These are phyloP conservation scores for Kwoniella bestiolae DNA, from an alignment of 768 basidiomycete genomes.

Conservation along the genomic window DNA sequence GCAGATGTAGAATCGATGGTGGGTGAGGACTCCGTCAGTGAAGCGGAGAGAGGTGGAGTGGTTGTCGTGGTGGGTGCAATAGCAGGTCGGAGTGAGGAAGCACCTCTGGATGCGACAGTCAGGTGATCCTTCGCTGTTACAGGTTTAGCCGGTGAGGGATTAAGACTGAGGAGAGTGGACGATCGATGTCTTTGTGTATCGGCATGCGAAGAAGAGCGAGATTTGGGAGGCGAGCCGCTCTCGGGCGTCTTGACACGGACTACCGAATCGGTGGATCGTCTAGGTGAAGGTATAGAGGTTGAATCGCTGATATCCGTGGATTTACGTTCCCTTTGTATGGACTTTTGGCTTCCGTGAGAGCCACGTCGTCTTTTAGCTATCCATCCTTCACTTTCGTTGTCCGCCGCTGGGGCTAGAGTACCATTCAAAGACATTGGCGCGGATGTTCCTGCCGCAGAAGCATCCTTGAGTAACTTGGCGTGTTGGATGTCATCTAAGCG, in stretches of 20 bases:
- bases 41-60: conserved; percentile 14
- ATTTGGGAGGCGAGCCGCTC: background rate
- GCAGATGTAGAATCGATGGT: background rate
- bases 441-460: conserved; percentile 42
- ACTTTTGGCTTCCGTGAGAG: conserved; percentile 11
- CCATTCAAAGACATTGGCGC: conserved; percentile 49
- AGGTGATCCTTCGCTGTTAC: conserved; percentile 46
- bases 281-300: conserved; percentile 15
- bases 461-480: conserved; percentile 50
- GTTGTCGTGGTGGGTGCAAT: conserved; percentile 15
- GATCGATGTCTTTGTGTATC: conserved; percentile 34
- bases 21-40: conserved; percentile 1
- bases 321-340: background rate
- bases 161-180: conserved; percentile 34
- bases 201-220: conserved; percentile 13
- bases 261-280: conserved; percentile 34
- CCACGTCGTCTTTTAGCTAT: conserved; percentile 35
- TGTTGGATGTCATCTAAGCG: conserved; percentile 51
- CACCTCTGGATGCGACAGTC: conserved; percentile 46
- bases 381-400: conserved; percentile 43
- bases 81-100: conserved; percentile 36
- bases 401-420: conserved; percentile 16
- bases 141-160: conserved; percentile 47
- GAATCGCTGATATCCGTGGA: conserved; percentile 7
- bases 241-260: conserved; percentile 9